Percentiles rank a stretch among this genome's conserved stretches.
Conservation (phyloP, 371 early-diverging fungal genomes). For the Syncephalastrum monosporum region DNA sequence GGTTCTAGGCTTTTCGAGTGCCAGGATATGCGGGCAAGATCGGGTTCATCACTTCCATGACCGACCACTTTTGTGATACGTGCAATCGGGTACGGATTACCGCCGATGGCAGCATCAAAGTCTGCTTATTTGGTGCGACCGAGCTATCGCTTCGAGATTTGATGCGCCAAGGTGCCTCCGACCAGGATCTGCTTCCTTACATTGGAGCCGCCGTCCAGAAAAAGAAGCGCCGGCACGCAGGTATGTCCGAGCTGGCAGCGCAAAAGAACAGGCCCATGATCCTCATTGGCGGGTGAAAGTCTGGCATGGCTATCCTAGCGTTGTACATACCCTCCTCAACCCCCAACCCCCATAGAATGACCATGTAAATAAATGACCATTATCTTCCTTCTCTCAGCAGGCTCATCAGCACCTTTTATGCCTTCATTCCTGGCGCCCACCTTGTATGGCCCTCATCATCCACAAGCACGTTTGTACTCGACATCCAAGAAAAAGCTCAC, state of each 20-base stretch:
- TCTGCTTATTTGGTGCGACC: slow-evolving; percentile 87
- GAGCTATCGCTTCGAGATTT: slow-evolving; percentile 85
- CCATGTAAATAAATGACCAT: no score
- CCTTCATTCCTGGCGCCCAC: neutral
- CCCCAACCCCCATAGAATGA: neutral
- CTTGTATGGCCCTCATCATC: neutral
- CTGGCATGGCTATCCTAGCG: neutral
- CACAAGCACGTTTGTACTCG: neutral
- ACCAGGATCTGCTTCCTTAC: slow-evolving; percentile 65
- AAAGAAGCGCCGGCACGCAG: slow-evolving; percentile 91
- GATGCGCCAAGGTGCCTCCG: slow-evolving; percentile 65
- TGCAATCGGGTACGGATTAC: slow-evolving; percentile 91
- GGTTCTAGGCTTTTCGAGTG: slow-evolving; percentile 52
- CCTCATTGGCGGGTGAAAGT: slow-evolving; percentile 81
- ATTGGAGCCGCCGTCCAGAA: slow-evolving; percentile 80
- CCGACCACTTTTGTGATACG: slow-evolving; percentile 90
- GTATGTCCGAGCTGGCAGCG: slow-evolving; percentile 79
- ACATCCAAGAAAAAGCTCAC: slow-evolving; percentile 42
- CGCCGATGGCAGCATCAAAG: slow-evolving; percentile 94
- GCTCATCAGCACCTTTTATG: neutral
- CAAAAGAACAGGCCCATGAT: slow-evolving; percentile 94
- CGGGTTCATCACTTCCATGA: slow-evolving; percentile 96
- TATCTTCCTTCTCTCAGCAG: neutral
- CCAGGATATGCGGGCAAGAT: slow-evolving; percentile 82
- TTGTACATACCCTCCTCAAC: slow-evolving; percentile 1